Conservation (phyloP, 2,329 filamentous ascomycete species). For the Thielaviopsis ethacetica region DNA sequence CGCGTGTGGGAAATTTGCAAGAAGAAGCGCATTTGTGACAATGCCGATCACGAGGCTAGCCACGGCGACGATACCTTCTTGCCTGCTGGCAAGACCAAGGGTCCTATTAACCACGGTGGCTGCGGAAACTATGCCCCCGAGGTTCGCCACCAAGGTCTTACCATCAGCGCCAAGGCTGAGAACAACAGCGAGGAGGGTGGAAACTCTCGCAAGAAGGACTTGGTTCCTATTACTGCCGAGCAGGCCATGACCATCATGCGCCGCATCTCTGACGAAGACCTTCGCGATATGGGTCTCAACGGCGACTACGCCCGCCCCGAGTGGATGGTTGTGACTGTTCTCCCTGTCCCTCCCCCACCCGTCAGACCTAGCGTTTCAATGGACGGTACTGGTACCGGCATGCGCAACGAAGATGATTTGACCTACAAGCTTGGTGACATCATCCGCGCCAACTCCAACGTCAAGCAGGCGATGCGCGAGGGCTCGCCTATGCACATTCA, state of each 20-base stretch:
- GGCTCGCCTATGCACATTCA: conserved; percentile 85
- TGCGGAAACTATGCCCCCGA: conserved; percentile 85
- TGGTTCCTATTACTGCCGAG: conserved; percentile 66
- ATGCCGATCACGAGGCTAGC: conserved; percentile 53
- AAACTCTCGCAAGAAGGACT: conserved; percentile 51
- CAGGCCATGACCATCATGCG: conserved; percentile 76
- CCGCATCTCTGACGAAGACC: conserved; percentile 65
- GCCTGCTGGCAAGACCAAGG: conserved; percentile 35
- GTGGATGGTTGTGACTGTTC: conserved; percentile 93
- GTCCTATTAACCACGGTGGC: conserved; percentile 55
- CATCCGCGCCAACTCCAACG: conserved; percentile 90
- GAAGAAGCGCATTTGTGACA: conserved; percentile 70
- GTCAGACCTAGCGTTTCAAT: conserved; percentile 95
- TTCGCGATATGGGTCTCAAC: conserved; percentile 78
- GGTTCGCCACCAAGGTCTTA: conserved; percentile 73
- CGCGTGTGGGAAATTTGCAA: conserved; percentile 86
- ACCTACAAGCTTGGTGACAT: conserved; percentile 99
- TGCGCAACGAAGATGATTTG: conserved; percentile 95
- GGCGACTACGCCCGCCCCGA: conserved; percentile 90
- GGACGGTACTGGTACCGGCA: conserved; percentile 80
- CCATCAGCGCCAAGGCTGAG: conserved; percentile 54
- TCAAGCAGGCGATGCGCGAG: conserved; percentile 77
- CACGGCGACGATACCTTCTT: conserved; percentile 54
- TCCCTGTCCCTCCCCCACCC: conserved; percentile 87
- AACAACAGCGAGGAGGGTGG: conserved; percentile 32